Evolutionary conservation across 2,329 filamentous ascomycete genomes (phyloP), one percentile per base, ranked within the genome.

Genomic region (Trichoderma harzianum): DNA sequence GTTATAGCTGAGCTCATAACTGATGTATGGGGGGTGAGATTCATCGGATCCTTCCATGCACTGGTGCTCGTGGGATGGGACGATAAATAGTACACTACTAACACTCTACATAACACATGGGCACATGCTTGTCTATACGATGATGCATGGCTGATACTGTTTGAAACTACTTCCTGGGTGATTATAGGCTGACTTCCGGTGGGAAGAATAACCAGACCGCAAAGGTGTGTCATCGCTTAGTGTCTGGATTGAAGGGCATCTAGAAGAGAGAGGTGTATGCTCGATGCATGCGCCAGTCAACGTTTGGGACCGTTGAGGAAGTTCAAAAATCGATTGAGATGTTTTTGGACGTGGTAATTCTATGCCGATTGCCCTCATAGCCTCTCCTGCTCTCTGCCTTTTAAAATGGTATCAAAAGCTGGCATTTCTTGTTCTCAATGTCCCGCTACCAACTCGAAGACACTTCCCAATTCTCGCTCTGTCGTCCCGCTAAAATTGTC

Each of bases 321-420:
- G 36, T 62, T 11, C 14, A 2, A 34, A 62, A 3, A 36, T 69
- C 26, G 21, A 34, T 32, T 28, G 53, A 26, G 24, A 47, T 30
- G 21, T 8, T 36, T 36, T 26, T 61, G 21, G 51, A 39, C 32
- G 34, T 61, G 28, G 21, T 53, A n/a, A 28, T 51, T 62, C 30
- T 21, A 62, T 62, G 57, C 26, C 2, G 39, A 28, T 34, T 36
- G 43, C 43, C 24, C 28, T 21, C 18, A 21, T 47, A 36, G 16
- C 36, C 7, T 24, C 28, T 36, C 53, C 47, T 32, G 67, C 30
- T 26, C 57, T 28, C 39, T 28, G 28, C 28, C 57, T 28, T 28
- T 62, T 47, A 7, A 36, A 26, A 28, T 61, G 67, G 55, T 62
- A 61, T 69, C 67, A 69, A 62, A 69, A 53, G 57, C 55, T 39